Conservation (phyloP, 2,329 filamentous ascomycete species). For the Microcyclospora tardicrescens region DNA sequence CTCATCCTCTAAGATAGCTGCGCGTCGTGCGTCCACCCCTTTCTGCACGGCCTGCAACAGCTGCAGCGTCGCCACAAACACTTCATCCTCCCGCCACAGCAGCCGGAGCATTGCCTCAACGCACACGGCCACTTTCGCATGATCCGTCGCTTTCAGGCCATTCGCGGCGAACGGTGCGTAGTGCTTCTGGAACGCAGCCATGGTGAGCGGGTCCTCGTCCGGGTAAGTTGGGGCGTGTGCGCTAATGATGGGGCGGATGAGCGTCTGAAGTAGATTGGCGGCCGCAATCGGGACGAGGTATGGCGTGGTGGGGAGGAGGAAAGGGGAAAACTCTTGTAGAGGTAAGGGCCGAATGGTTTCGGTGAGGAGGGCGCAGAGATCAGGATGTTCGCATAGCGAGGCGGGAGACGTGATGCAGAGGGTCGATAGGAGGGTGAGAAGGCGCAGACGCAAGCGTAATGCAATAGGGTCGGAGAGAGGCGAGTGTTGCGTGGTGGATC, state of each 20-base stretch:
- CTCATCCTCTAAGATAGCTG: too few relatives aligned
- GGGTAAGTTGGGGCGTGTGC: slow-evolving; percentile 24
- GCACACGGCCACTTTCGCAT: slow-evolving; percentile 58
- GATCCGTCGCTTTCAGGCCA: slow-evolving; percentile 48
- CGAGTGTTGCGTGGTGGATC: slow-evolving; percentile 2
- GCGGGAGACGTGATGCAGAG: slow-evolving; percentile 27
- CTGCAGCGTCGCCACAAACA: too few relatives aligned
- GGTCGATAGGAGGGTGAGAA: slow-evolving; percentile 42
- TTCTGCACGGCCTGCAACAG: slow-evolving; percentile 14
- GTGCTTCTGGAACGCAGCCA: slow-evolving; percentile 41
- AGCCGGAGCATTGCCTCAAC: slow-evolving; percentile 38
- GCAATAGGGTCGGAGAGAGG: slow-evolving; percentile 37
- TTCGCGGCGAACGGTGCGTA: slow-evolving; percentile 56
- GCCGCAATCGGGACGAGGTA: slow-evolving; percentile 27
- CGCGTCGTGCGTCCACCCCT: too few relatives aligned
- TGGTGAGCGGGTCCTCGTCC: slow-evolving; percentile 33
- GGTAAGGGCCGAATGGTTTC: slow-evolving; percentile 47
- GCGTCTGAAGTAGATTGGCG: slow-evolving; percentile 39
- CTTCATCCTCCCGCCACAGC: too few relatives aligned
- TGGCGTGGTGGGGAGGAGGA: slow-evolving; percentile 35
- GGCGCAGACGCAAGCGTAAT: slow-evolving; percentile 47
- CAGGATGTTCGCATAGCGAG: slow-evolving; percentile 38
- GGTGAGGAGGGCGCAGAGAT: slow-evolving; percentile 48
- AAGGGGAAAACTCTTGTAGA: slow-evolving; percentile 43
- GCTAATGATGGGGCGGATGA: slow-evolving; percentile 39